These are phyloP conservation scores for Albatrellus ellisii DNA, from an alignment of 768 basidiomycete genomes.

Conservation along the genomic window DNA sequence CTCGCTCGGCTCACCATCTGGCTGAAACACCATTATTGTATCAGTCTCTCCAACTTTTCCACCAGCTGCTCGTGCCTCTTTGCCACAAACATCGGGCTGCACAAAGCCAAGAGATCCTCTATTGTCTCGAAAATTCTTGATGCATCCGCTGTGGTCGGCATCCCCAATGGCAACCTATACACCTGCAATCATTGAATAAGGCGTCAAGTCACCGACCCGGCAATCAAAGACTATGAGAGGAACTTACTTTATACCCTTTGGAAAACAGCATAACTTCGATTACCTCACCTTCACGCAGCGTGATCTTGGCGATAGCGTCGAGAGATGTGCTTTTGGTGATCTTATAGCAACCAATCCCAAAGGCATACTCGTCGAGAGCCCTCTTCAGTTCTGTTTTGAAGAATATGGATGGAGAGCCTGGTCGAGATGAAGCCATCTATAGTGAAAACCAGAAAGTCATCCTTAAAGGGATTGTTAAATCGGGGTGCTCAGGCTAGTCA, in stretches of 20 bases:
- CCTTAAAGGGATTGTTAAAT: background rate
- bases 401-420: constrained; percentile 1
- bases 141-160: too few species aligned
- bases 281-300: constrained; percentile 6
- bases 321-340: background rate
- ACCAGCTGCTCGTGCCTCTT: too few species aligned
- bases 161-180: too few species aligned
- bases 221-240: background rate
- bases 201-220: too few species aligned
- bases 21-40: too few species aligned
- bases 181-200: too few species aligned
- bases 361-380: constrained; percentile 10
- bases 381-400: constrained; percentile 8
- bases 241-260: constrained; percentile 10
- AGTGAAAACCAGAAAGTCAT: background rate
- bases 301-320: constrained; percentile 7
- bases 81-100: too few species aligned
- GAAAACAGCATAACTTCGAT: constrained; percentile 6
- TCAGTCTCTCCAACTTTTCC: too few species aligned
- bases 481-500: too few species aligned
- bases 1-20: too few species aligned
- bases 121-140: too few species aligned
- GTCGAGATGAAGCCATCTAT: background rate
- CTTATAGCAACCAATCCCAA: constrained; percentile 4
- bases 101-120: too few species aligned